These are phyloP conservation scores for Bipolaris bicolor DNA, from an alignment of 2,329 filamentous ascomycete species.

Conservation along the genomic window DNA sequence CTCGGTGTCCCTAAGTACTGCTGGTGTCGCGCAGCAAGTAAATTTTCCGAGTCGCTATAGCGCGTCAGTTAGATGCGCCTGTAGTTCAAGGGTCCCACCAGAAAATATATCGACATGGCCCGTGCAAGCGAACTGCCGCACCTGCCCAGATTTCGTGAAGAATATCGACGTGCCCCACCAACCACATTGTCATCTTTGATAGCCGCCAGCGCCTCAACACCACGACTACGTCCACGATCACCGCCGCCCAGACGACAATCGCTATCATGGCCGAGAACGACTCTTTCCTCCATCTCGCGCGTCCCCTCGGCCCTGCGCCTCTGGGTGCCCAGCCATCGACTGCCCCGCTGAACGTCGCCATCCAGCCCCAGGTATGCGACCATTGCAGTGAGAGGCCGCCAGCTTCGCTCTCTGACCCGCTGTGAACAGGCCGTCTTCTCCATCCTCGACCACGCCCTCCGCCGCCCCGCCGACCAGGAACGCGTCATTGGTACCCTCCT, in stretches of 20 bases:
- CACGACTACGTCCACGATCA: conserved; percentile 48
- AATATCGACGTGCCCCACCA: conserved; percentile 39
- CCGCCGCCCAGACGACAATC: conserved; percentile 53
- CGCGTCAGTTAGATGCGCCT: background rate
- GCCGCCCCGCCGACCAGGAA: conserved; percentile 88
- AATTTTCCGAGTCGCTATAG: background rate
- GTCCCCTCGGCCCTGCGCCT: conserved; percentile 83
- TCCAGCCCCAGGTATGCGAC: conserved; percentile 85
- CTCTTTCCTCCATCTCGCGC: conserved; percentile 91
- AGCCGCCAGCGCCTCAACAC: conserved; percentile 19
- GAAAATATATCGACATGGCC: conserved; percentile 32
- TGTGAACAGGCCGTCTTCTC: conserved; percentile 64
- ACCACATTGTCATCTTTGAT: conserved; percentile 24
- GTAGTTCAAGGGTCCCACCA: conserved; percentile 10
- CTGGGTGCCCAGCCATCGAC: conserved; percentile 83
- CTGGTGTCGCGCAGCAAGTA: background rate
- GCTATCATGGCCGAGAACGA: conserved; percentile 79
- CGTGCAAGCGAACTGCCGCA: conserved; percentile 39
- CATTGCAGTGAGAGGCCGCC: conserved; percentile 3
- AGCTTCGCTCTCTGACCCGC: conserved; percentile 14
- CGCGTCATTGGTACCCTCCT: conserved; percentile 96
- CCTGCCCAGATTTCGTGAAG: conserved; percentile 41
- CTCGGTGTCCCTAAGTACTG: no score
- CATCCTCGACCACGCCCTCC: conserved; percentile 85
- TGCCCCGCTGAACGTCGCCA: conserved; percentile 88